phyloP scores from a whole-genome alignment of 441 rosid species.

The Brassica hybrid region DNA sequence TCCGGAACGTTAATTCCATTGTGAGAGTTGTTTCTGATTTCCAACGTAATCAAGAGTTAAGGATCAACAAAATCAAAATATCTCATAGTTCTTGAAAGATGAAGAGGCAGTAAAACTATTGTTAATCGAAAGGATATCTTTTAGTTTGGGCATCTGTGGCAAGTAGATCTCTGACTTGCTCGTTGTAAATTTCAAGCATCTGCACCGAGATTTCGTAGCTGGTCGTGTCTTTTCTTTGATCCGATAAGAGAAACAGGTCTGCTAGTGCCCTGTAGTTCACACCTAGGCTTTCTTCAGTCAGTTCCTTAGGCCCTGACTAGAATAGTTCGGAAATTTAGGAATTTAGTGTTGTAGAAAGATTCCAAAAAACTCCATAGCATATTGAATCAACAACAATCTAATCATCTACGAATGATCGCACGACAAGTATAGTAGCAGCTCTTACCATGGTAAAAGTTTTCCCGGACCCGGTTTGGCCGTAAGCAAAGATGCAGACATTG shows the following conservation, averaged over 20 bases:
- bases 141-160: constrained; percentile 51
- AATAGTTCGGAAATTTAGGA: neutral
- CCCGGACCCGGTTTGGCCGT: constrained; percentile 93
- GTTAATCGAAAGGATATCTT: constrained; percentile 48
- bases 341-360: neutral
- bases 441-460: constrained; percentile 84
- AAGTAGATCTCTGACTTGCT: constrained; percentile 82
- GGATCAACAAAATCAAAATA: neutral
- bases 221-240: constrained; percentile 10
- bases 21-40: neutral
- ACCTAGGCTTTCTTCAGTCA: constrained; percentile 13
- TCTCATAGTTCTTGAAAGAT: neutral
- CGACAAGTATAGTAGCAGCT: neutral
- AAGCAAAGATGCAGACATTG: constrained; percentile 87
- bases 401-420: neutral
- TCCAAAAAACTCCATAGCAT: neutral
- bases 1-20: constrained; percentile 11
- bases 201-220: constrained; percentile 6
- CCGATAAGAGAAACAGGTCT: constrained; percentile 52
- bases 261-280: constrained; percentile 71
- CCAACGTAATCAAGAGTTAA: constrained; percentile 2
- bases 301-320: constrained; percentile 1
- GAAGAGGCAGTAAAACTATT: neutral
- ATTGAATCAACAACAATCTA: neutral
- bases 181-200: constrained; percentile 80